Evolutionary conservation across 345 rosid species (phyloP).

Genomic region (Populus nigra): DNA sequence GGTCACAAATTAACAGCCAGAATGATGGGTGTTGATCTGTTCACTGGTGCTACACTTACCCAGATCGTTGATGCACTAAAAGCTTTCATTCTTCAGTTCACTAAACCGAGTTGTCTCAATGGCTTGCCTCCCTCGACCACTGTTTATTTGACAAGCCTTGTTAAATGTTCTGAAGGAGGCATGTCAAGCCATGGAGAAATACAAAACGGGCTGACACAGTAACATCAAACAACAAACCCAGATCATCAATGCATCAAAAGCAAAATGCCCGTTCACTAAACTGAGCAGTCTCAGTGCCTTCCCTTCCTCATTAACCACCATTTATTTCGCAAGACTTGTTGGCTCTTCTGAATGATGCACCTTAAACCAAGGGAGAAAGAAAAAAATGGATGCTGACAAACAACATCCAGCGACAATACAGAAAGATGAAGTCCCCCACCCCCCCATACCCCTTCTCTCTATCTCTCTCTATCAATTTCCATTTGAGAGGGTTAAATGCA

Average conservation of each 20-base stretch:
- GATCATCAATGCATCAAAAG: neutral
- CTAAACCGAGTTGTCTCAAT: neutral
- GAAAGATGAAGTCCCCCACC: neutral
- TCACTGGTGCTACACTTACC: neutral
- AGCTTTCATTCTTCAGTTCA: neutral
- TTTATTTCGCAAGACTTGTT: neutral
- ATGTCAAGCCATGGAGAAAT: neutral
- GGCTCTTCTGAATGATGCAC: neutral
- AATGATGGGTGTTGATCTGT: neutral
- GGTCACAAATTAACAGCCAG: neutral
- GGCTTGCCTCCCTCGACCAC: neutral
- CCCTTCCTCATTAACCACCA: neutral
- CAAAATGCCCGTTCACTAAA: neutral
- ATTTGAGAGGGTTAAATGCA: neutral
- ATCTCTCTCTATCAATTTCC: too few species aligned
- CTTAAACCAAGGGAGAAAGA: neutral
- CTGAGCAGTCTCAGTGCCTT: neutral
- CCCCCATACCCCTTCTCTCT: too few species aligned
- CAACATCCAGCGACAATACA: neutral
- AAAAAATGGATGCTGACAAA: neutral
- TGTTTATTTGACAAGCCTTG: neutral
- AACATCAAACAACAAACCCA: neutral
- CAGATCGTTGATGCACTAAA: neutral
- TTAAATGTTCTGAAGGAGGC: neutral
- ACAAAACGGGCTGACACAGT: neutral